These are phyloP conservation scores for Penicillium steckii DNA, from an alignment of 495 filamentous ascomycete species.

Conservation along the genomic window DNA sequence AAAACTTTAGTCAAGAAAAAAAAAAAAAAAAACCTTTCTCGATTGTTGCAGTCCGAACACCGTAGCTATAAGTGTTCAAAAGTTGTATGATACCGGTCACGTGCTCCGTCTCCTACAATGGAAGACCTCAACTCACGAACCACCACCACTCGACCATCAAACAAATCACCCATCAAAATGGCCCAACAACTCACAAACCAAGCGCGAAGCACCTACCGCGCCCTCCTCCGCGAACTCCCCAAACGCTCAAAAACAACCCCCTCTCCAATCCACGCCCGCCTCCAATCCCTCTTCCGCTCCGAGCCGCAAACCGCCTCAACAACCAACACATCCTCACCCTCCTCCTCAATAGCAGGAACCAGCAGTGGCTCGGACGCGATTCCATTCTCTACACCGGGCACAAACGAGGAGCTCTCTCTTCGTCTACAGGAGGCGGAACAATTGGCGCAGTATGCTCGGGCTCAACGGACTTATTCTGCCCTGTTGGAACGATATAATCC, in stretches of 20 bases:
- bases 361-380: neutral
- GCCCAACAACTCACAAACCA: slow-evolving; percentile 34
- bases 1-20: no score
- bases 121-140: no score
- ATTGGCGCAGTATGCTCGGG: slow-evolving; percentile 71
- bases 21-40: neutral
- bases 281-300: slow-evolving; percentile 51
- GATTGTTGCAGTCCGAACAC: no score
- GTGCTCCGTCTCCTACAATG: slow-evolving; percentile 6
- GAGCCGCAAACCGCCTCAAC: slow-evolving; percentile 18
- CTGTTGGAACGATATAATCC: slow-evolving; percentile 92
- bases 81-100: neutral
- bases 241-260: slow-evolving; percentile 55
- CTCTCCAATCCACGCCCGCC: slow-evolving; percentile 58
- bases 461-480: slow-evolving; percentile 77
- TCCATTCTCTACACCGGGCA: slow-evolving; percentile 15
- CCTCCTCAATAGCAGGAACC: neutral
- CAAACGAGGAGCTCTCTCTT: slow-evolving; percentile 11
- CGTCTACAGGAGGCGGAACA: slow-evolving; percentile 67
- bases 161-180: slow-evolving; percentile 11
- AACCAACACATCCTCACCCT: slow-evolving; percentile 14
- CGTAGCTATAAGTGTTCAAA: no score
- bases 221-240: slow-evolving; percentile 88
- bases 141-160: neutral
- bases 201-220: slow-evolving; percentile 80